phyloP scores from a whole-genome alignment of 345 rosid genomes.

The Eucalyptus polybractea region DNA sequence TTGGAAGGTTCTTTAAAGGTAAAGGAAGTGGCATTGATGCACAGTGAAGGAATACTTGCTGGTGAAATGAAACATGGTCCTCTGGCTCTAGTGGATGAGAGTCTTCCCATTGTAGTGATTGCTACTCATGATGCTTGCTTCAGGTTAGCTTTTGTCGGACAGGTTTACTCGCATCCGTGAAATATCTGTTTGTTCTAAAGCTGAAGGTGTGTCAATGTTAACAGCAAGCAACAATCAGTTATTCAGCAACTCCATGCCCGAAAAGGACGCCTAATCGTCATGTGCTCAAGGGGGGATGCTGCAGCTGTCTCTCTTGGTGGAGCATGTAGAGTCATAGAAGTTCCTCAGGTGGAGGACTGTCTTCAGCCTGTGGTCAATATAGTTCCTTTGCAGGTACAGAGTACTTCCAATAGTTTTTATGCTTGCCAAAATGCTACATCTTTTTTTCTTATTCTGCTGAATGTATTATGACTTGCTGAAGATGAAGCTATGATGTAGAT shows the following conservation, averaged over 20 bases:
- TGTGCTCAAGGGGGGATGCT: slow-evolving; percentile 83
- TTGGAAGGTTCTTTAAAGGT: slow-evolving; percentile 95
- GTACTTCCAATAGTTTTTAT: not conserved
- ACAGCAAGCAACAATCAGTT: slow-evolving; percentile 95
- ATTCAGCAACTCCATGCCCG: slow-evolving; percentile 98
- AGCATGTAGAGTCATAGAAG: slow-evolving; percentile 72
- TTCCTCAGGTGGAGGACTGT: slow-evolving; percentile 93
- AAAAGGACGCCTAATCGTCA: slow-evolving; percentile 80
- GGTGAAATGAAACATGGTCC: slow-evolving; percentile 99
- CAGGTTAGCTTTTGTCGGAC: slow-evolving; percentile 27
- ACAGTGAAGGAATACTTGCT: slow-evolving; percentile 93
- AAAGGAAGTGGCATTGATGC: slow-evolving; percentile 97
- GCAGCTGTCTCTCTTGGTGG: slow-evolving; percentile 65
- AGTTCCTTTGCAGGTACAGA: slow-evolving; percentile 70
- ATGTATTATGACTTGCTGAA: not conserved
- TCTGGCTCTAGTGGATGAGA: slow-evolving; percentile 90
- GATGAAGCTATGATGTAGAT: not conserved
- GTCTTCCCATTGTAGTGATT: slow-evolving; percentile 74
- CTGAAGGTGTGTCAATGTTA: not conserved
- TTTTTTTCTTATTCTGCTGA: not conserved
- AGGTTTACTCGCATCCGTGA: not conserved
- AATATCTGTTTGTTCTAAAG: not conserved
- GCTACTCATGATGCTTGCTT: slow-evolving; percentile 89
- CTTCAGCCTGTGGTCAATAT: slow-evolving; percentile 88
- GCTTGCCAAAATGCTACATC: not conserved